Evolutionary conservation across 2,329 filamentous ascomycete species (phyloP), one percentile per base, ranked within the genome.

Genomic region (Talaromyces sp.): DNA sequence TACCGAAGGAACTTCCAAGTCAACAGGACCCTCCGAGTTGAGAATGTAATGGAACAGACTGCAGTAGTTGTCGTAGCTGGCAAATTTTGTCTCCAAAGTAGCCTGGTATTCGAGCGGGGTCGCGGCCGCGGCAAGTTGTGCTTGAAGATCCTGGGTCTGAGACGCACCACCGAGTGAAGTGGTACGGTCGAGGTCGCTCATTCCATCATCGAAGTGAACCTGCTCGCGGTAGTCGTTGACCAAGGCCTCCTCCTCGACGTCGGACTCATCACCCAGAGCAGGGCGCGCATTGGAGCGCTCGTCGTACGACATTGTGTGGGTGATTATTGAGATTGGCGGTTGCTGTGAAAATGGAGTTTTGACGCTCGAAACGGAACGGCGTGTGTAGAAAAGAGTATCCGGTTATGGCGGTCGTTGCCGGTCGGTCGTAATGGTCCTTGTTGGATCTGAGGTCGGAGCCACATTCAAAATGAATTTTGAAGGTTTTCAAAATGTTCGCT

Each of bases 61-160:
- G 89, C 95, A 99, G 87, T 99, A 99, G 78, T 92, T 92, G 83
- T 99, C 95, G 85, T 99, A 99, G 83, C 93, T 97, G 79, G 92
- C 90, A 83, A 98, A 97, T 83, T 98, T 98, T 79, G 92, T 91
- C 81, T 98, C 95, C 64, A 99, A 86, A 39, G 93, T 92, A 57
- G 95, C 95, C 76, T 95, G 93, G 81, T 96, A 98, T 78, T 99
- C 95, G 71, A 99, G 85, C 60, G 95, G 95, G 75, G 95, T 94
- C 69, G 95, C 95, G 66, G 95, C 95, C 70, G 93, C 92, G 70
- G 89, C 89, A 69, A 99, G 86, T 78, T 95, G 91, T 68, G 92
- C 90, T 82, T 98, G 93, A 74, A 99, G 92, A 77, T 98, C 95
- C 79, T 96, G 92, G 76, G 88, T 85, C 79, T 92, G 90, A 75